A percentile compares a stretch with the other conserved stretches of the same genome.
Conservation (phyloP, 495 filamentous ascomycete genomes). For the Bacidia gigantensis region DNA sequence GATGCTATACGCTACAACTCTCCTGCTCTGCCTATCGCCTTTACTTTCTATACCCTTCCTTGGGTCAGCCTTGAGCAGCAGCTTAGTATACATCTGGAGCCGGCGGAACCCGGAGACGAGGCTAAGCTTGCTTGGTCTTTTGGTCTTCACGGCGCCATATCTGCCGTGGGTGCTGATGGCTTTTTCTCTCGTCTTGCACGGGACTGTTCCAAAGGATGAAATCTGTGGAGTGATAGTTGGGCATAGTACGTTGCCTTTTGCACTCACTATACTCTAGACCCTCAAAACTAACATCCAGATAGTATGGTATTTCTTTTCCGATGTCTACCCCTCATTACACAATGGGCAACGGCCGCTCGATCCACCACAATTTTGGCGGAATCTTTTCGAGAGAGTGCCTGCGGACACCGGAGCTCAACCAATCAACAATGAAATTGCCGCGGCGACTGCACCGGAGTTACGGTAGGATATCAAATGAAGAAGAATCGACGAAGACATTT, state of each 20-base stretch:
- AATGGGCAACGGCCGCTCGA: slow-evolving; percentile 76
- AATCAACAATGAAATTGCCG: slow-evolving; percentile 20
- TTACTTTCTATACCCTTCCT: slow-evolving; percentile 79
- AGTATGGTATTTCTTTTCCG: slow-evolving; percentile 96
- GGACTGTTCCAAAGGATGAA: slow-evolving; percentile 84
- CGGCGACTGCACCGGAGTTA: slow-evolving; percentile 17
- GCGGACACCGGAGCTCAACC: slow-evolving; percentile 18
- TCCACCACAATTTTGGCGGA: slow-evolving; percentile 81
- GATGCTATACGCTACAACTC: slow-evolving; percentile 65
- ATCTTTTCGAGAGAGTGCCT: slow-evolving; percentile 52
- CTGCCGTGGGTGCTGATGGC: slow-evolving; percentile 93
- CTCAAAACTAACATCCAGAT: neutral
- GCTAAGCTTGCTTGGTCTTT: slow-evolving; percentile 76
- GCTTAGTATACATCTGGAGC: slow-evolving; percentile 96
- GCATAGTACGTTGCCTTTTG: slow-evolving; percentile 42
- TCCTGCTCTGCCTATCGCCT: slow-evolving; percentile 68
- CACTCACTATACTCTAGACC: neutral
- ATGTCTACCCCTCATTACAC: slow-evolving; percentile 87
- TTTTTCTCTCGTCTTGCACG: slow-evolving; percentile 75
- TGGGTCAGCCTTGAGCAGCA: slow-evolving; percentile 76
- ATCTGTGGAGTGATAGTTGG: slow-evolving; percentile 86
- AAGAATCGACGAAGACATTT: neutral
- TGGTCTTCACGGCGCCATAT: slow-evolving; percentile 89
- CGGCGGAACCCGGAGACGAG: slow-evolving; percentile 83
- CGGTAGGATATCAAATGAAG: slow-evolving; percentile 1